Percentiles rank a stretch among this genome's conserved stretches.
These are phyloP conservation scores for Alternaria sp. DNA, from an alignment of 2,329 filamentous ascomycete genomes.

Conservation along the genomic window DNA sequence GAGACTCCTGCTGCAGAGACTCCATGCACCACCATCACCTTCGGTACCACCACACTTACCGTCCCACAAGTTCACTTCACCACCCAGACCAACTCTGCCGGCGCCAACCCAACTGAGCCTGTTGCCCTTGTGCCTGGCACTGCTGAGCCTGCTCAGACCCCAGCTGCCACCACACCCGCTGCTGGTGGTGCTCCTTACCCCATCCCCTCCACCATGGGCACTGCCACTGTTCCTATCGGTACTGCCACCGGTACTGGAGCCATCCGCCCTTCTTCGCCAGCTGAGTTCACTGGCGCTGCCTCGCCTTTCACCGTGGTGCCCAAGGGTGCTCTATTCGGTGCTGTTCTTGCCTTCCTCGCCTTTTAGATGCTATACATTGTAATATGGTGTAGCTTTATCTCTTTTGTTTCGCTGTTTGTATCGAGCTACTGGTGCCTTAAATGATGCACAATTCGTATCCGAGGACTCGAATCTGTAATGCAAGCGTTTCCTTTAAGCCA, in stretches of 20 bases:
- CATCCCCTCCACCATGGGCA: conserved; percentile 35
- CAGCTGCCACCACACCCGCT: conserved; percentile 32
- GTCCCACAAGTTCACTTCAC: conserved; percentile 58
- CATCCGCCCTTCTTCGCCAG: conserved; percentile 26
- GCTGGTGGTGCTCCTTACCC: conserved; percentile 32
- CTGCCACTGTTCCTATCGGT: conserved; percentile 18
- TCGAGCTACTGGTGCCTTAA: background rate
- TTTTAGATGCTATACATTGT: conserved; percentile 33
- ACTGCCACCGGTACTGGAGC: conserved; percentile 40
- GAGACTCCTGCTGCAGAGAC: conserved; percentile 9
- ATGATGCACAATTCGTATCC: background rate
- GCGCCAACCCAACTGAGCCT: conserved; percentile 39
- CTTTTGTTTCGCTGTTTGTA: conserved; percentile 6
- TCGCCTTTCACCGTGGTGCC: conserved; percentile 34
- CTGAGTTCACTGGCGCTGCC: conserved; percentile 49
- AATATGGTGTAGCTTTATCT: background rate
- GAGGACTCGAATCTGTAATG: conserved; percentile 2
- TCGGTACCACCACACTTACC: conserved; percentile 54
- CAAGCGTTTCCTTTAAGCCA: background rate
- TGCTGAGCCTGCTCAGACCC: conserved; percentile 38
- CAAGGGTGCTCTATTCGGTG: conserved; percentile 39
- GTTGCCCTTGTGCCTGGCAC: conserved; percentile 50
- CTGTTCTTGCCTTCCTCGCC: conserved; percentile 45
- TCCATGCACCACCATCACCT: conserved; percentile 54
- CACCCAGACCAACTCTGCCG: conserved; percentile 46